Base-by-base conservation (phyloP, 345 rosid genomes). In the Heritiera fomes region DNA sequence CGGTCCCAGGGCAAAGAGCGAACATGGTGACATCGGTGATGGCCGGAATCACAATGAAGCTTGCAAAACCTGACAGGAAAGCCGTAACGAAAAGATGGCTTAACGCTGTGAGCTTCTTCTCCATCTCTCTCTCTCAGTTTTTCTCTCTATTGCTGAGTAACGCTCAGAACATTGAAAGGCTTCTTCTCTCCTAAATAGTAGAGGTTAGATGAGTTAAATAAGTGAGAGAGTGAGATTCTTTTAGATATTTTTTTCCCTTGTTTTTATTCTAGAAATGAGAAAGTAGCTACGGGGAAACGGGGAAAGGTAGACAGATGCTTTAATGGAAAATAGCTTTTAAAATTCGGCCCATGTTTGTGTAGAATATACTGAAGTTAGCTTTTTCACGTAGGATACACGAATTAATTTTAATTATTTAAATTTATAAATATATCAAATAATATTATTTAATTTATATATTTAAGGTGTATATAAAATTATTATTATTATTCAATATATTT, bases 11-110 rank as follows among this genome's bases (percentile, higher is more conserved):
- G 87, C 98, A 94, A 79, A 94, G 88, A 0, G 98, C 97, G 1
- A 75, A n/a, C 90, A 94, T 90, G 71, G 91, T 94, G 50, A 94
- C 93, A 47, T 93, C 98, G 43, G 91, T 91, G 38, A 91, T 83
- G 80, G 92, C 91, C 60, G 98, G 98, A 73, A 62, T 0, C 41
- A 88, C 88, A 65, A 93, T 78, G 65, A 64, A 68, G 5, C 1
- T 55, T 4, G 93, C 84, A 20, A 88, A 66, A 8, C 77, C 82
- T 17, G 89, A 87, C 61, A 92, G 81, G 80, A 88, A 93, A 23
- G 90, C 87, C 17, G 93, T 86, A 83, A 80, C 87, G 9, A 88
- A 82, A 2, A 94, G 84, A 83, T 93, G 98, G 55, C 82, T 73
- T 70, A 89, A 73, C 18, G 80, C 71, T 47, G 7, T 41, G 30